Base-by-base conservation (phyloP, 257 asterid genomes). In the Solanum chilense region DNA sequence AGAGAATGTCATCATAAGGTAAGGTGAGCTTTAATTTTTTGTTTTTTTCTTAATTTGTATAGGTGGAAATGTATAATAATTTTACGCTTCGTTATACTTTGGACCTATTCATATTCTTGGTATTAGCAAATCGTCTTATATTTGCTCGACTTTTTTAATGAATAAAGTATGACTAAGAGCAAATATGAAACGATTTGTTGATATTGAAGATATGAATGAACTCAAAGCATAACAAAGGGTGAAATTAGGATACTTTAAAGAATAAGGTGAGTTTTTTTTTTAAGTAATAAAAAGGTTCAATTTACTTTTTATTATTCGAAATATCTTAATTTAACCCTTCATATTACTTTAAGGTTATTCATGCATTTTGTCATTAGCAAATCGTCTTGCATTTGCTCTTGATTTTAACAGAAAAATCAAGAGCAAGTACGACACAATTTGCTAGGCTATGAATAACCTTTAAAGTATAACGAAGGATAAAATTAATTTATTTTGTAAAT, bases 1-100 rank as follows among this genome's bases (percentile, higher is more conserved):
- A 91, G 90, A 27, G 93, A 91, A 29, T 96, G 99, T 89, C 94
- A 90, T 89, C 98, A 89, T 89, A 93, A 94, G 99, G 98, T 96
- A 91, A 96, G 96, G 98, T 96, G 93, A 94, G 97, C 90, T 20
- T 86, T 23, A 25, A 33, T 60, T n/a, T 2, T 64, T 44, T 52
- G 42, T 12, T 5, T 37, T 33, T 35, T 69, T 89, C 58, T 44
- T 60, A 62, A 37, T 33, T 70, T 70, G 4, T 70, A 42, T 12
- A 3, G 4, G 21, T 15, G 7, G 20, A 23, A 39, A 23, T 75
- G 33, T 39, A 20, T 5, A 39, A 74, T 37, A 37, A 74, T 35
- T 37, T 20, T 35, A 10, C 14, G 2, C 9, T 83, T n/a, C 23
- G 9, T 49, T 45, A 39, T 31, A 20, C 12, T 44, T 86, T 29